These are phyloP conservation scores for Batkoa obscura DNA, from an alignment of 371 early-diverging fungal genomes.

Conservation along the genomic window DNA sequence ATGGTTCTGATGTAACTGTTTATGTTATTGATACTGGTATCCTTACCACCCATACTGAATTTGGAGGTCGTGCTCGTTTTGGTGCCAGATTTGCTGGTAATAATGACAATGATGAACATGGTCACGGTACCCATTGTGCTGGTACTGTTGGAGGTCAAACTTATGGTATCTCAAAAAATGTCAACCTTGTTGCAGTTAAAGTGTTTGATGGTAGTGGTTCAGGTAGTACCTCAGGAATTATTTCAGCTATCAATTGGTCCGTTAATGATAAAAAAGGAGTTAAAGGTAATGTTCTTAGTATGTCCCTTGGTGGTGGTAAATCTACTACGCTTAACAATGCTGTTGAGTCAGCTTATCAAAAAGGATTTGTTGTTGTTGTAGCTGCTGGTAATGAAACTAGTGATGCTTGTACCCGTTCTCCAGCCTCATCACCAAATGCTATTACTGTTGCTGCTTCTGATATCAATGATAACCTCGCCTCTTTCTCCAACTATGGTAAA, in stretches of 20 bases:
- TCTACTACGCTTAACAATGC: neutral
- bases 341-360: neutral
- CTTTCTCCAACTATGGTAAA: slow-evolving; percentile 53
- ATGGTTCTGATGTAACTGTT: slow-evolving; percentile 41
- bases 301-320: neutral
- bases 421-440: slow-evolving; percentile 58
- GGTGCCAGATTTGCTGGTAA: slow-evolving; percentile 55
- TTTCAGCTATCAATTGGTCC: slow-evolving; percentile 18
- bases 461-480: slow-evolving; percentile 41
- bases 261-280: neutral
- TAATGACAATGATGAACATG: slow-evolving; percentile 22
- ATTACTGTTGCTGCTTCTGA: slow-evolving; percentile 80
- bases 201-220: slow-evolving; percentile 3
- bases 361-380: slow-evolving; percentile 31
- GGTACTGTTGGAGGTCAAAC: slow-evolving; percentile 45
- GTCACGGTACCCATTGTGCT: slow-evolving; percentile 53
- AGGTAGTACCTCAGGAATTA: slow-evolving; percentile 10
- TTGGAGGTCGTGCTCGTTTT: slow-evolving; percentile 46
- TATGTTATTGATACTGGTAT: slow-evolving; percentile 72
- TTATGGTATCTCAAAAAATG: slow-evolving; percentile 57
- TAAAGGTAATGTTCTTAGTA: neutral
- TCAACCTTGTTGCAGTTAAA: slow-evolving; percentile 48
- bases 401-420: slow-evolving; percentile 71
- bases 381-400: slow-evolving; percentile 39
- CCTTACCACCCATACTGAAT: slow-evolving; percentile 43